phyloP scores from a whole-genome alignment of 768 basidiomycete genomes.

The Tulasnella sp. region DNA sequence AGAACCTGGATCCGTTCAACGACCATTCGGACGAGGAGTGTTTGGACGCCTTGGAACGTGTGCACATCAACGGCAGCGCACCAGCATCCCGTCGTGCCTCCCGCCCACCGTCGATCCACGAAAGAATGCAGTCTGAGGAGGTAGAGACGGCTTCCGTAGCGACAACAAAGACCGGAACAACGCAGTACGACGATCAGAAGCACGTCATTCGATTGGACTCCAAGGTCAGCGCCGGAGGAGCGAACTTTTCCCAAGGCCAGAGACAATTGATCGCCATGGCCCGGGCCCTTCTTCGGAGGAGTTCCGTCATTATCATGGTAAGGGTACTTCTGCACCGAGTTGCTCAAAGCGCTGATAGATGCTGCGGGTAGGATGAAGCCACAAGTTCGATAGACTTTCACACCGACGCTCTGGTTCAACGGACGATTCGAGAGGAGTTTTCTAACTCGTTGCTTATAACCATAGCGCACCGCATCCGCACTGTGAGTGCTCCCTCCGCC shows the following conservation, averaged over 20 bases:
- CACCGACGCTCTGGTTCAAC: slow-evolving; percentile 85
- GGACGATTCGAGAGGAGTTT: slow-evolving; percentile 81
- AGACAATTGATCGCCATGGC: slow-evolving; percentile 83
- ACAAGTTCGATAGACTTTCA: slow-evolving; percentile 82
- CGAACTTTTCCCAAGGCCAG: slow-evolving; percentile 91
- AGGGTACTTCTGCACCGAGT: not conserved
- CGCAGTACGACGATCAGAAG: slow-evolving; percentile 9
- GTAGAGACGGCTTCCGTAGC: slow-evolving; percentile 11
- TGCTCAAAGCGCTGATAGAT: not conserved
- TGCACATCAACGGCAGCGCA: slow-evolving; percentile 56
- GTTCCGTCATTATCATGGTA: slow-evolving; percentile 62
- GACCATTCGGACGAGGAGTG: slow-evolving; percentile 77
- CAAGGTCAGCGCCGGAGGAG: slow-evolving; percentile 74
- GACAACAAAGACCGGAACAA: not conserved
- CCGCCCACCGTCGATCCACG: slow-evolving; percentile 42
- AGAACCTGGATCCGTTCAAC: slow-evolving; percentile 37
- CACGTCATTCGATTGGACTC: slow-evolving; percentile 54
- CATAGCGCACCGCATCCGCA: slow-evolving; percentile 60
- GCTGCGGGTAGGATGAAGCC: slow-evolving; percentile 42
- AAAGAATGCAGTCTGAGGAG: slow-evolving; percentile 36
- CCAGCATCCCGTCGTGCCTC: slow-evolving; percentile 46
- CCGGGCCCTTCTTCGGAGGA: slow-evolving; percentile 58
- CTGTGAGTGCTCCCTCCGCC: not conserved
- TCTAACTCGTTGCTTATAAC: slow-evolving; percentile 41
- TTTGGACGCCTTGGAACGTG: slow-evolving; percentile 69